Evolutionary conservation across 257 asterid genomes (phyloP), one percentile per base, ranked within the genome.

Genomic region (Nicotiana sylvestris): DNA sequence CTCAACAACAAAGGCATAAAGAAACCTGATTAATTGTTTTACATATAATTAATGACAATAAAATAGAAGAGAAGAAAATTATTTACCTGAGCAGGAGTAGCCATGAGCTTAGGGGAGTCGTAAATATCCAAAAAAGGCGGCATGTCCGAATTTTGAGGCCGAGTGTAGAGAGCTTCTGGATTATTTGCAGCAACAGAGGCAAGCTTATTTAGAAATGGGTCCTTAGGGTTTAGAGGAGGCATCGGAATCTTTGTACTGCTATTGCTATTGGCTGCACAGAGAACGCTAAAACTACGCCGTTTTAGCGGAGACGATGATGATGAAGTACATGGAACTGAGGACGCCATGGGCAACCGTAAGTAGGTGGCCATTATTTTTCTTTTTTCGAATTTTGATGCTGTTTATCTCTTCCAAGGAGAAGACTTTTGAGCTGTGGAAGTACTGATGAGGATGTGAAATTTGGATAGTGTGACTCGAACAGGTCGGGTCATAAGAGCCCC

Each of bases 91-190:
- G 96, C 97, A 81, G 97, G 97, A 16, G 97, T 83, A 30, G 98
- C 97, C 99, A 92, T 95, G 87, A 92, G 97, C 49, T 55, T 83
- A 32, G 99, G 98, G 33, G 96, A 89, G 80, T 92, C 92, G 76
- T 89, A 93, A 6, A 92, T 77, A 82, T 92, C 97, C 86, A 92
- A 55, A 82, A 76, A 95, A 8, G 98, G 98, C 46, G 89, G 97
- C 77, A 81, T 79, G 68, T 90, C 94, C 2, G 93, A 80, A 84
- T 88, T 87, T 27, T 82, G 84, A 9, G 94, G 87, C 61, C 93
- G 91, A 74, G 88, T 88, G 57, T 88, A 87, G 76, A 93, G 91
- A 18, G 69, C 66, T 53, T 91, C 97, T 33, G 98, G 97, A 61
- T 93, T 89, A 32, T 84, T 85, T 66, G 96, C 93, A 51, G 95